Base-by-base conservation (phyloP, 176 grass and related monocot genomes). In the Phoenix roebelenii region DNA sequence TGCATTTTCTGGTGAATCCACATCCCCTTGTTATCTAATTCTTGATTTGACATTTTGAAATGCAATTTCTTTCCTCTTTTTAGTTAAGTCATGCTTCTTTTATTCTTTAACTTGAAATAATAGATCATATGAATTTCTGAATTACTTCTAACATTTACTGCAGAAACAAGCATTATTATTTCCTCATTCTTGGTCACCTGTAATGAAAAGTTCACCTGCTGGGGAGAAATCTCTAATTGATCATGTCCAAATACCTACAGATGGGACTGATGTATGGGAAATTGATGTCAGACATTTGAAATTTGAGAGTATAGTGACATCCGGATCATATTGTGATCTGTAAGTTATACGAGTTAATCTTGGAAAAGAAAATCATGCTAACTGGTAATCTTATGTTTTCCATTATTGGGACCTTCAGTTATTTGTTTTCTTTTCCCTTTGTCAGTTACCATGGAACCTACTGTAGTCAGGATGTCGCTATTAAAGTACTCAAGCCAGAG, bases 381-480 rank as follows among this genome's bases (percentile, higher is more conserved):
- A 44, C 35, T 12, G 35, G 10, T 44, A 44, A 44, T 44, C 7
- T 44, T 44, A 44, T 44, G 35, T 44, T 44, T 44, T 44, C 7
- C 10, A 44, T 44, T 44, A 14, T 44, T 44, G 7, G 35, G 5
- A 1, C 35, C 35, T 44, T 44, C 35, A 44, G 1, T 44, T 65
- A 73, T 51, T 60, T 59, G 49, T 23, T 18, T 22, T 51, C 59
- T 23, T 16, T 28, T 53, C 7, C 26, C 7, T 22, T 73, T 58
- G 30, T 28, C 68, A 97, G 92, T 52, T 91, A 82, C 61, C 83
- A 63, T 26, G 92, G 87, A 70, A 80, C 84, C 60, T 97, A 97
- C 65, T 88, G 78, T 80, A 85, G 52, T 64, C 92, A 97, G 66
- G 87, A 97, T 65, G 92, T 97, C 24, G 92, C 92, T 18, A 91